Conservation (phyloP, 2,329 filamentous ascomycete species). For the Claviceps cyperi region DNA sequence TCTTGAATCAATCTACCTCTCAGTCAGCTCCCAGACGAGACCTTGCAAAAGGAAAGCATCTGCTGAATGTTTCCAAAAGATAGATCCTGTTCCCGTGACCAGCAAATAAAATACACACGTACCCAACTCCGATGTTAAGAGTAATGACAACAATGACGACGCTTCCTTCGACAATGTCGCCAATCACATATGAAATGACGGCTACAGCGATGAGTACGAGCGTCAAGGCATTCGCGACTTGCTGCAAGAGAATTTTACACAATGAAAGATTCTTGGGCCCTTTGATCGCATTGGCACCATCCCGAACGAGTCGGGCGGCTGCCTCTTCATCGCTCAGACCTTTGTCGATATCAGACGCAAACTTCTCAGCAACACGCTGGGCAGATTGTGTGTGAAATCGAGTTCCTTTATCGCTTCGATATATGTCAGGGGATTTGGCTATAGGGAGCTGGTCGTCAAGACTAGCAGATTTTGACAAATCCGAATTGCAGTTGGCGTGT, state of each 20-base stretch:
- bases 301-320: slow-evolving; percentile 45
- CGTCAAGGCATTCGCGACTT: slow-evolving; percentile 65
- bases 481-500: slow-evolving; percentile 24
- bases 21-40: neutral
- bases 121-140: slow-evolving; percentile 54
- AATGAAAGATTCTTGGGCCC: slow-evolving; percentile 56
- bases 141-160: slow-evolving; percentile 50
- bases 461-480: slow-evolving; percentile 21
- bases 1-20: slow-evolving; percentile 39
- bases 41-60: neutral
- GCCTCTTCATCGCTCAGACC: slow-evolving; percentile 51
- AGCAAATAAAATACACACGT: slow-evolving; percentile 14
- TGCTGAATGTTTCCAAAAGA: no score
- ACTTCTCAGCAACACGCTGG: slow-evolving; percentile 19
- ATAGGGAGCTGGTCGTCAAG: slow-evolving; percentile 26
- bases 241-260: slow-evolving; percentile 63
- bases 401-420: slow-evolving; percentile 16
- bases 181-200: slow-evolving; percentile 51
- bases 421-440: slow-evolving; percentile 22
- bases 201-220: slow-evolving; percentile 63
- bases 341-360: slow-evolving; percentile 34
- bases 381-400: slow-evolving; percentile 23
- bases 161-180: slow-evolving; percentile 48
- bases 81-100: neutral
- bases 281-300: slow-evolving; percentile 59